Evolutionary conservation across 169 alveolate genomes (phyloP).

Genomic region (Eimeria acervulina): DNA sequence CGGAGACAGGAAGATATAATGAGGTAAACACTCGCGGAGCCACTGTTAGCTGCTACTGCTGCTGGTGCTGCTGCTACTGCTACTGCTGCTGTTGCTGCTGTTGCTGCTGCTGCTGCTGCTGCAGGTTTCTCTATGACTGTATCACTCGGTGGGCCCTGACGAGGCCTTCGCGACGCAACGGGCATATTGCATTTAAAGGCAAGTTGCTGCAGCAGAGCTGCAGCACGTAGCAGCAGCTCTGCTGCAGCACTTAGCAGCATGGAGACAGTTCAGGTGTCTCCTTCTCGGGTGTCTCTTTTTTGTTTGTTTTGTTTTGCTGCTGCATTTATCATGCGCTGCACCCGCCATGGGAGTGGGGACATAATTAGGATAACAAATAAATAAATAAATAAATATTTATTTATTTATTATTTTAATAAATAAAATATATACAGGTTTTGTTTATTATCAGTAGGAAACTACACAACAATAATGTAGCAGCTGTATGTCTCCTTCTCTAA

Average conservation of each 20-base stretch:
- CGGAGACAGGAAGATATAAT: conserved; percentile 58
- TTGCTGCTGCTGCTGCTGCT: conserved; percentile 51
- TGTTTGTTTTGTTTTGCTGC: neutral
- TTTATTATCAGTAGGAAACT: no score
- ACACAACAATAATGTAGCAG: no score
- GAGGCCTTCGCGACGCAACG: conserved; percentile 45
- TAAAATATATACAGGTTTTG: no score
- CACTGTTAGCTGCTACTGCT: conserved; percentile 9
- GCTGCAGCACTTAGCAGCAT: neutral
- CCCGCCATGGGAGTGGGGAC: neutral
- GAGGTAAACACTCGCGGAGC: neutral
- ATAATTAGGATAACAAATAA: no score
- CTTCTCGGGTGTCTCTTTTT: neutral
- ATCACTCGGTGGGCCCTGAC: conserved; percentile 46
- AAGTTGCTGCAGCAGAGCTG: neutral
- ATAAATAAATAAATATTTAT: no score
- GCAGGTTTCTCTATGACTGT: conserved; percentile 47
- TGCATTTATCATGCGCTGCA: neutral
- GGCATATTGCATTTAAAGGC: conserved; percentile 7
- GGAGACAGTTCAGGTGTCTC: neutral
- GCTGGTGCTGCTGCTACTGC: neutral
- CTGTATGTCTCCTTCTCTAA: no score
- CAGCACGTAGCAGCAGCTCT: conserved; percentile 3
- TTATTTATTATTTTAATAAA: no score
- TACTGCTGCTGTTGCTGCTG: conserved; percentile 45